Evolutionary conservation across 2,329 filamentous ascomycete genomes (phyloP), one percentile per base, ranked within the genome.

Genomic region (Lasiodiplodia citricola): DNA sequence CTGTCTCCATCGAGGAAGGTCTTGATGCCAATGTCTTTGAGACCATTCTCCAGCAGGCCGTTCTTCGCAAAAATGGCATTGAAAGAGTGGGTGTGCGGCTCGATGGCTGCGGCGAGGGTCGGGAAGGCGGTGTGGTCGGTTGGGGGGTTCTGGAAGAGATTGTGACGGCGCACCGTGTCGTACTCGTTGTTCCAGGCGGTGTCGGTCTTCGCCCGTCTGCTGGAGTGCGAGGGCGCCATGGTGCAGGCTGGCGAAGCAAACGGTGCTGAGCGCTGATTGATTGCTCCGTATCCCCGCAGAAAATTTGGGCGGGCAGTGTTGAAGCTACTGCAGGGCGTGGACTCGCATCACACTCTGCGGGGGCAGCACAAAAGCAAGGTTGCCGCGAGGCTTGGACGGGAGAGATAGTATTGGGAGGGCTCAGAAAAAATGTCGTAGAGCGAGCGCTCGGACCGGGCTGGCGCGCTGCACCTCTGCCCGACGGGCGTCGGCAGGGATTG

Each of bases 1-100:
- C 90, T 89, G 69, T 93, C 87, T 72, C 93, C 93, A 79, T 99
- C 96, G 60, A 97, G 88, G 76, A 92, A 97, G 4, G 88, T 88
- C 82, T 95, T 96, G 71, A 88, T 91, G 75, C 95, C 96, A 81
- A 99, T 98, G 78, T 99, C 96, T 76, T 88, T 88, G 70, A 98
- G 80, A 14, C 87, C 94, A 72, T 93, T 90, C 62, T 91, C 88
- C 66, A 99, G 79, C 65, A 91, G 84, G 66, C 92, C 93, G 80
- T 91, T 87, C 69, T 87, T 85, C 38, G 90, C 88, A 78, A 97
- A 96, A 58, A 98, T 86, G 65, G 90, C 90, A 84, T 99, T 97
- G 88, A 97, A 99, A 7, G 96, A 96, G 76, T 97, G 91, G 74
- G 98, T 91, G 80, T 99, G 96, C 62, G 96, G 96, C 72, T 92